Evolutionary conservation across 2,329 filamentous ascomycete genomes (phyloP), one percentile per base, ranked within the genome.

Genomic region (Cladosporium phlei): DNA sequence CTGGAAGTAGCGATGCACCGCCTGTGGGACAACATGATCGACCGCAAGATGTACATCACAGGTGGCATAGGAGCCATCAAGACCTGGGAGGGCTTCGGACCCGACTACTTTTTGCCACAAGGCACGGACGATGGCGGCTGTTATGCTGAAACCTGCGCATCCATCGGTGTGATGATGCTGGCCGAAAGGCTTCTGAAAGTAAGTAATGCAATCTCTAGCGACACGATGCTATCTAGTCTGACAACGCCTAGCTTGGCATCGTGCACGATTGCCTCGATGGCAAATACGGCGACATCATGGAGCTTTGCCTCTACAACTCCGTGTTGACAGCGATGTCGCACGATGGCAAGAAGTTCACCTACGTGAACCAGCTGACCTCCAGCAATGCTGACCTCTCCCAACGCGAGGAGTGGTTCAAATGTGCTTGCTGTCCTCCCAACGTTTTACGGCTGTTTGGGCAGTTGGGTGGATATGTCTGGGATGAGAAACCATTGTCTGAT

Each of bases 11-110:
- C 76, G 2, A 54, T 81, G 0, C 58, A 66, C 19, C 64, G 71
- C 6, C 62, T 82, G 3, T 83, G 79, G 79, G 59, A 70, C 24
- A 80, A 81, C 52, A 82, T 82, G 76, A 71, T 79, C 0, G 67
- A 77, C 30, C 71, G 71, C 47, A 83, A 82, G 57, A 79, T 82
- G 74, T 83, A 80, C 48, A 57, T 80, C 12, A 83, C 80, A 0
- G 80, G 79, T 1, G 79, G 78, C 1, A 75, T 83, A 39, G 80
- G 80, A 1, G 73, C 68, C 1, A 70, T 78, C 30, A 69, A 73
- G 52, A 75, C 80, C 56, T 79, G 75, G 74, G 74, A 82, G 59
- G 77, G 79, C 3, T 82, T 83, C 55, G 78, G 77, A 0, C 67
- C 73, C 30, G 72, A 79, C 50, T 79, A 80, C 55, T 79, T 79